Percentiles rank a stretch among this genome's conserved stretches.
These are phyloP conservation scores for Obba rivulosa DNA, from an alignment of 768 basidiomycete genomes.

Conservation along the genomic window DNA sequence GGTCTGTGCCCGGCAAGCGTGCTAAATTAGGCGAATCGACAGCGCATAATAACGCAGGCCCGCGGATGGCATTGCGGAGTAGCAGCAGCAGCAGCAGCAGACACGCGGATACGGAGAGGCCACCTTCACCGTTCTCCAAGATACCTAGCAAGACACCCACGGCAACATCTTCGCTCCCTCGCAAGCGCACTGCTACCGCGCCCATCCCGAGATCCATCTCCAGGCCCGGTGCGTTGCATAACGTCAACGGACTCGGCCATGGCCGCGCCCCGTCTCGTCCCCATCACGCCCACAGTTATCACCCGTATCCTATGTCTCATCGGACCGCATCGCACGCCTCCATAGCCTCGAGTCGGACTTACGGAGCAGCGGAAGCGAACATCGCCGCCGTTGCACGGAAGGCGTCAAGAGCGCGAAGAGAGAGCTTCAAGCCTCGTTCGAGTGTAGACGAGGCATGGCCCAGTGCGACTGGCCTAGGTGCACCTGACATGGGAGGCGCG, in stretches of 20 bases:
- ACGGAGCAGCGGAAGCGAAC: conserved; percentile 9
- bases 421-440: conserved; percentile 81
- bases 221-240: conserved; percentile 45
- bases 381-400: conserved; percentile 37
- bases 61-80: conserved; percentile 2
- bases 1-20: conserved; percentile 59
- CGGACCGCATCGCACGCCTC: conserved; percentile 16
- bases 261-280: conserved; percentile 38
- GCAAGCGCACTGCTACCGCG: conserved; percentile 41
- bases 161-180: conserved; percentile 26
- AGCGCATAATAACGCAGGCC: conserved; percentile 12
- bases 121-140: conserved; percentile 45
- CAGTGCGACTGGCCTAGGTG: neutral
- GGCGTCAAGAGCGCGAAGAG: conserved; percentile 50
- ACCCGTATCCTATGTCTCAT: conserved; percentile 13
- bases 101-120: conserved; percentile 17
- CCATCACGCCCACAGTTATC: conserved; percentile 17
- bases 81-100: conserved; percentile 30
- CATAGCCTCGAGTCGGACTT: conserved; percentile 13
- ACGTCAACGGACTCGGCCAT: conserved; percentile 42
- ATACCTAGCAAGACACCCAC: conserved; percentile 33
- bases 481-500: conserved; percentile 6
- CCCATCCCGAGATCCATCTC: conserved; percentile 30
- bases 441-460: conserved; percentile 48
- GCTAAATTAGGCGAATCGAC: conserved; percentile 46